Evolutionary conservation across 2,329 filamentous ascomycete species (phyloP), one percentile per base, ranked within the genome.

Genomic region (Botrytis paeoniae): DNA sequence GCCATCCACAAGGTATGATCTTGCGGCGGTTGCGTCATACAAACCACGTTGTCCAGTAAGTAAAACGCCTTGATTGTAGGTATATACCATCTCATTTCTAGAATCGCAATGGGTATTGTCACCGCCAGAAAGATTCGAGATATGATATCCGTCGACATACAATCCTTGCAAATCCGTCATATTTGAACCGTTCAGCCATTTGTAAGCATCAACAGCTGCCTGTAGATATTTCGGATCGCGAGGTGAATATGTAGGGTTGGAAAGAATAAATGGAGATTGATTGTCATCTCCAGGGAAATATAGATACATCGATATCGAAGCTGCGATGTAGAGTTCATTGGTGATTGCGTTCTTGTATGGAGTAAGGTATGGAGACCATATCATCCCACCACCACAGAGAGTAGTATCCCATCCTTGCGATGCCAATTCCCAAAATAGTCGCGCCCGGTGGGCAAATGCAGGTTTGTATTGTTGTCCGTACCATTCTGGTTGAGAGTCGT

Each of bases 291-390:
- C 93, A 0, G 95, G 93, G 76, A 95, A 97, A 80, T 95, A 88
- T 8, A 96, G 86, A 80, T 97, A 98, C 95, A 98, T 98, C 70
- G 87, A 89, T 51, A 95, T 88, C 35, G 93, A 96, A 0, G 93
- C 94, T 0, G 95, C 87, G 74, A 98, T 93, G 83, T 89, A 98
- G 1, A 98, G 87, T 80, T 98, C 90, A 79, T 98, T 98, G 43
- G 95, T 98, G 78, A 98, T 97, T 75, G 95, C 94, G 79, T 98
- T 98, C 81, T 98, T 98, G 84, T 98, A 98, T 0, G 94, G 94
- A 57, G 86, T 82, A 41, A 95, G 83, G 51, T 89, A 88, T 4
- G 93, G 93, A 77, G 93, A 97, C 95, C 95, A 98, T 22, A 90
- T 88, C 92, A 98, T 97, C 62, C 95, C 95, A 35, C 95, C 95